Evolutionary conservation across 2,329 filamentous ascomycete genomes (phyloP).

Genomic region (Botrytis fabae): DNA sequence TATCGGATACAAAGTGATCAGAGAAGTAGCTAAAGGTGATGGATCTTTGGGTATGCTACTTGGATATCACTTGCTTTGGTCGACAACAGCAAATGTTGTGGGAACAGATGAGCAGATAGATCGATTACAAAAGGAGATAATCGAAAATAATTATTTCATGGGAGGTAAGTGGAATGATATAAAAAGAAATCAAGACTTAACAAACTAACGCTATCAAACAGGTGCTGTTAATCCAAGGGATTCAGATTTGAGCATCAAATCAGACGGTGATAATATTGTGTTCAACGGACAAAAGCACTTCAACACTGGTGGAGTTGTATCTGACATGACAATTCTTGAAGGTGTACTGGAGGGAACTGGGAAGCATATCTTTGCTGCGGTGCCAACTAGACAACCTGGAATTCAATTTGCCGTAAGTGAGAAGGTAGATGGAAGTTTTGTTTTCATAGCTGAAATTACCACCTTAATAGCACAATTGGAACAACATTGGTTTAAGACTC

Average conservation of each 20-base stretch:
- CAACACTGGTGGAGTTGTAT: conserved; percentile 67
- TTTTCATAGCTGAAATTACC: background rate
- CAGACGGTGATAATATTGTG: conserved; percentile 54
- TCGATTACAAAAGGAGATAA: conserved; percentile 55
- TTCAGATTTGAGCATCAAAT: conserved; percentile 57
- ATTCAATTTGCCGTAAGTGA: conserved; percentile 50
- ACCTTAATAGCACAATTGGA: conserved; percentile 54
- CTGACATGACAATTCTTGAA: conserved; percentile 65
- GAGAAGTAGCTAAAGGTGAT: conserved; percentile 64
- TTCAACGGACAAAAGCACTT: conserved; percentile 66
- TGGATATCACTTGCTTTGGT: conserved; percentile 66
- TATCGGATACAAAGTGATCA: conserved; percentile 58
- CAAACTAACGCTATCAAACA: conserved; percentile 16
- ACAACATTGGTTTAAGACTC: conserved; percentile 62
- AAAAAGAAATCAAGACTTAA: background rate
- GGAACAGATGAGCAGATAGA: conserved; percentile 61
- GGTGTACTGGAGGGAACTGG: conserved; percentile 58
- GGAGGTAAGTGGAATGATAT: conserved; percentile 46
- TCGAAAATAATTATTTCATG: conserved; percentile 65
- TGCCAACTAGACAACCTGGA: conserved; percentile 57
- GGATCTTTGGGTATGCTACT: conserved; percentile 67
- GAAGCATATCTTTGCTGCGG: conserved; percentile 63
- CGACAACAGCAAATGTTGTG: conserved; percentile 59
- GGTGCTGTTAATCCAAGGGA: conserved; percentile 66
- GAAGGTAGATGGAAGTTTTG: background rate